Evolutionary conservation across 2,329 filamentous ascomycete genomes (phyloP).

Genomic region (Sordariomycetes sp.): DNA sequence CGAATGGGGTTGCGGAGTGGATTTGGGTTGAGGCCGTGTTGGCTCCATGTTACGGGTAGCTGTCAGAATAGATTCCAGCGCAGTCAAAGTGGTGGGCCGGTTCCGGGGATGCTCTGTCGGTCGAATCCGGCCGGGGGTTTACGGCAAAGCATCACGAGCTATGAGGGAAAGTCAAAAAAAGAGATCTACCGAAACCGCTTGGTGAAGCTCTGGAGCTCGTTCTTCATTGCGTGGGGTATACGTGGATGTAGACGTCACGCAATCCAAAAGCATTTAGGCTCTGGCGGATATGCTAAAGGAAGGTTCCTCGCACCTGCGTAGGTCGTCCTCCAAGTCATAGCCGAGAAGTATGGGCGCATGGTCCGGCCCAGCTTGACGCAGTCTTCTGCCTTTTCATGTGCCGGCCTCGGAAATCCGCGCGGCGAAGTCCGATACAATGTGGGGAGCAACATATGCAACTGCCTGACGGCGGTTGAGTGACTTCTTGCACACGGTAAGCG

Average conservation of each 20-base stretch:
- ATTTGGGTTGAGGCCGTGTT: too few relatives aligned
- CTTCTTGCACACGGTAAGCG: not conserved
- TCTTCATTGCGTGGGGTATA: too few relatives aligned
- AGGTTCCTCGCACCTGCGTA: too few relatives aligned
- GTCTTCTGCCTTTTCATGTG: not conserved
- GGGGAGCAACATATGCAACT: not conserved
- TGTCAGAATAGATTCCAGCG: not conserved
- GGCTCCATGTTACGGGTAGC: too few relatives aligned
- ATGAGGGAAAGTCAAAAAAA: not conserved
- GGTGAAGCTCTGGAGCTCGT: not conserved
- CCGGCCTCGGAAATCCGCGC: not conserved
- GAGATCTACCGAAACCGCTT: not conserved
- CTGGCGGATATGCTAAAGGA: too few relatives aligned
- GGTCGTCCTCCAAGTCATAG: too few relatives aligned
- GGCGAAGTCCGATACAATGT: not conserved
- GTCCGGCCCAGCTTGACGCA: not conserved
- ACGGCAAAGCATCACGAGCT: not conserved
- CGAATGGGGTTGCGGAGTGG: not conserved
- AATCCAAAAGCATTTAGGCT: too few relatives aligned
- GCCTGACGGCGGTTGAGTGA: not conserved
- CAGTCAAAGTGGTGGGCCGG: not conserved
- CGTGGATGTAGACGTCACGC: too few relatives aligned
- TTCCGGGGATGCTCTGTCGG: not conserved
- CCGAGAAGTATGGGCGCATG: conserved; percentile 5
- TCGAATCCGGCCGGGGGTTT: not conserved